A percentile compares a stretch with the other conserved stretches of the same genome.
These are phyloP conservation scores for Cladosporium sp. DNA, from an alignment of 2,329 filamentous ascomycete species.

Conservation along the genomic window DNA sequence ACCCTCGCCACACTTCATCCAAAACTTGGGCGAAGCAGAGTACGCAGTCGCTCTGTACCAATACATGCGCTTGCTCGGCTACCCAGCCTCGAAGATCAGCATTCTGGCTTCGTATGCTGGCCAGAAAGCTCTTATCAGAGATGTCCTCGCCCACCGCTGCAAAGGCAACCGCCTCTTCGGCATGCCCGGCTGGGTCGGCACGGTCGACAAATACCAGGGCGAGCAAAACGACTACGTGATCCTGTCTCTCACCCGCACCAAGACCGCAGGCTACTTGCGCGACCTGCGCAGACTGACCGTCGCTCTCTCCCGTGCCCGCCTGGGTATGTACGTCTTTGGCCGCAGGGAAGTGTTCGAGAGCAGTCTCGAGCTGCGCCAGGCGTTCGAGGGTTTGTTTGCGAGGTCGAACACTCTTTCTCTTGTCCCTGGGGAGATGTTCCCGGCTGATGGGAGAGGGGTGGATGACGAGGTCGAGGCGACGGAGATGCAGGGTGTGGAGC, in stretches of 20 bases:
- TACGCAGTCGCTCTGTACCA: conserved; percentile 94
- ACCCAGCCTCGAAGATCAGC: conserved; percentile 76
- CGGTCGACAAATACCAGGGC: conserved; percentile 97
- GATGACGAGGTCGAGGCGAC: conserved; percentile 55
- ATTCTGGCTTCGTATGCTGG: conserved; percentile 94
- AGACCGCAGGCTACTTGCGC: conserved; percentile 83
- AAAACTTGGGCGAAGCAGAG: conserved; percentile 94
- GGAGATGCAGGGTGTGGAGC: conserved; percentile 86
- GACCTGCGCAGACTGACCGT: conserved; percentile 93
- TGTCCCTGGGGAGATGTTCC: conserved; percentile 82
- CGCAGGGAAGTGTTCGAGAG: conserved; percentile 83
- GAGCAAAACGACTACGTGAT: conserved; percentile 99
- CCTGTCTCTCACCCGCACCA: conserved; percentile 85
- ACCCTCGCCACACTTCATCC: conserved; percentile 89
- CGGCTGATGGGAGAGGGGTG: conserved; percentile 51
- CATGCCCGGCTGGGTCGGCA: conserved; percentile 82
- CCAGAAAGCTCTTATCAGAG: conserved; percentile 79
- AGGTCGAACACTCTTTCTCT: conserved; percentile 64
- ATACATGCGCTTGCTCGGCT: conserved; percentile 95
- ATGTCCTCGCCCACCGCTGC: conserved; percentile 81
- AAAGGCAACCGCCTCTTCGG: conserved; percentile 81
- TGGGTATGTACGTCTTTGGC: conserved; percentile 89
- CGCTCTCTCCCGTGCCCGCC: conserved; percentile 82
- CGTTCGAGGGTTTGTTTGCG: conserved; percentile 76
- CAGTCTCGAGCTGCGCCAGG: conserved; percentile 80